A percentile compares a stretch with the other conserved stretches of the same genome.
phyloP scores from a whole-genome alignment of 2,329 filamentous ascomycete species.

The Metarhizium robertsii region DNA sequence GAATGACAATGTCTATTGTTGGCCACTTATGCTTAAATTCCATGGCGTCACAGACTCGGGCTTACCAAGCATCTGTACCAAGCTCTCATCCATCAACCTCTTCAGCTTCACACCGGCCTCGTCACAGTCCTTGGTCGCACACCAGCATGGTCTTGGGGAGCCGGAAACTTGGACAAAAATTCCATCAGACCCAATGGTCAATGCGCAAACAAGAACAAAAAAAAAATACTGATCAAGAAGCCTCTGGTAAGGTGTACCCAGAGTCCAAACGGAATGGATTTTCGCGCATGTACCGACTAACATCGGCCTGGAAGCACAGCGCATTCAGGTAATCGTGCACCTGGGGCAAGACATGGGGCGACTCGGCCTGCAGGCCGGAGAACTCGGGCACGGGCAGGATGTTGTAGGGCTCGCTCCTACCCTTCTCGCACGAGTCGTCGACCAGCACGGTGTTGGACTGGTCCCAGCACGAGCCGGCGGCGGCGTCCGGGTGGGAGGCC shows the following conservation, averaged over 20 bases:
- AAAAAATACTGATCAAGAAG: too few species aligned
- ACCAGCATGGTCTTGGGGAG: too few species aligned
- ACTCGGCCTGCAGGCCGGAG: slow-evolving; percentile 32
- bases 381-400: slow-evolving; percentile 77
- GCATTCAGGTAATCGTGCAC: slow-evolving; percentile 54
- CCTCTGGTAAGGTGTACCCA: slow-evolving; percentile 11
- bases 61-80: too few species aligned
- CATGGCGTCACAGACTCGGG: too few species aligned
- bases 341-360: slow-evolving; percentile 38
- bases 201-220: too few species aligned
- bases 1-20: too few species aligned
- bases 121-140: too few species aligned
- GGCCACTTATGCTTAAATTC: too few species aligned
- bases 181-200: too few species aligned
- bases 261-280: slow-evolving; percentile 37
- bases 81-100: too few species aligned
- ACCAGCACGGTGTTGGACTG: slow-evolving; percentile 84
- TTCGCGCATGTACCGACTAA: slow-evolving; percentile 50
- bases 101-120: too few species aligned
- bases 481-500: slow-evolving; percentile 33
- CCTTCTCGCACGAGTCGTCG: slow-evolving; percentile 79
- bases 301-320: slow-evolving; percentile 44
- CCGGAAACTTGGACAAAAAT: too few species aligned
- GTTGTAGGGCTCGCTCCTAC: slow-evolving; percentile 73
- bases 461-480: slow-evolving; percentile 47